Conservation (phyloP, 2,329 filamentous ascomycete species). For the Phaeosphaeriaceae sp. region DNA sequence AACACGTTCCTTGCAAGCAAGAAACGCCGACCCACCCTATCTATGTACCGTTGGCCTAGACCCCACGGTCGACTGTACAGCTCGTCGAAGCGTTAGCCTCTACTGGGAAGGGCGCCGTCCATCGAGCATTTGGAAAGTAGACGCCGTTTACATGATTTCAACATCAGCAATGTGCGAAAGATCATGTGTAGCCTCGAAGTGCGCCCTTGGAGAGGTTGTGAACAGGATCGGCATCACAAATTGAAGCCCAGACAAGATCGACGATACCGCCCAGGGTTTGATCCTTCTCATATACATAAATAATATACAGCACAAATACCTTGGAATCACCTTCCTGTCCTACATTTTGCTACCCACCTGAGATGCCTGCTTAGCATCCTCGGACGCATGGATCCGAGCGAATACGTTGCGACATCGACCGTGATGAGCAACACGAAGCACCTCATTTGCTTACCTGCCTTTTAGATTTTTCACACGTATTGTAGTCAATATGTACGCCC, state of each 20-base stretch:
- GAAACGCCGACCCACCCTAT: no score
- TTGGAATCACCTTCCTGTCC: not conserved
- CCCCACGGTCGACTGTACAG: no score
- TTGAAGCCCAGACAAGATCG: not conserved
- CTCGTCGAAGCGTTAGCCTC: no score
- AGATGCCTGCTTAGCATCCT: not conserved
- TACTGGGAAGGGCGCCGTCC: no score
- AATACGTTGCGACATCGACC: not conserved
- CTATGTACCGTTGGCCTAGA: no score
- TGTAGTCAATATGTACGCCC: not conserved
- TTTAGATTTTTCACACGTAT: not conserved
- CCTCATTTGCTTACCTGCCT: not conserved
- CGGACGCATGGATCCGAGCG: slow-evolving; percentile 2
- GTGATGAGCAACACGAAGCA: slow-evolving; percentile 2
- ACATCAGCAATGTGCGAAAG: not conserved
- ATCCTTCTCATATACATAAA: not conserved
- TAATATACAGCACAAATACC: not conserved
- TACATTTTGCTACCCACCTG: not conserved
- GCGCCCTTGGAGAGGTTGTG: not conserved
- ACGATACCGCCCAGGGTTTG: not conserved
- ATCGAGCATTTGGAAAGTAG: not conserved
- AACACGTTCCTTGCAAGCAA: no score
- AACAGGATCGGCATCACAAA: not conserved
- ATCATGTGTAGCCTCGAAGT: not conserved
- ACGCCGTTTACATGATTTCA: not conserved